phyloP scores from a whole-genome alignment of 257 asterid genomes.

The Fraxinus pennsylvanica region DNA sequence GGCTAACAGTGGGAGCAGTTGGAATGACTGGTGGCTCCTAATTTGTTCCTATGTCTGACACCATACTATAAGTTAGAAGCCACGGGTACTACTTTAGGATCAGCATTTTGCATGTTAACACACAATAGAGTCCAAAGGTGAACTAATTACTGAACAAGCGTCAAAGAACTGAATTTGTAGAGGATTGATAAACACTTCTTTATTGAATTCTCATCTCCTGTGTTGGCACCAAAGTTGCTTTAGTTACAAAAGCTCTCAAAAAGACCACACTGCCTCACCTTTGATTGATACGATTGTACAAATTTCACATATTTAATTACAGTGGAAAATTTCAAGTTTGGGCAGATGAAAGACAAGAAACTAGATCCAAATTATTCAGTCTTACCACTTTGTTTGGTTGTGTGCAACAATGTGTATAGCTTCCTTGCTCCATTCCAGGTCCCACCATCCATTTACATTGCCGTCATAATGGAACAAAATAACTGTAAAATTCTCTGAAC shows the following conservation, averaged over 20 bases:
- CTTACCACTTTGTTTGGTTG: constrained; percentile 95
- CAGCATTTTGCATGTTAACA: constrained; percentile 11
- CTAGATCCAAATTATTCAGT: constrained; percentile 1
- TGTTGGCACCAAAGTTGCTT: constrained; percentile 2
- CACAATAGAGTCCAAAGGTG: neutral
- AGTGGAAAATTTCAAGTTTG: neutral
- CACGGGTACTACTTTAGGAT: neutral
- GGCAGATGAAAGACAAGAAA: constrained; percentile 17
- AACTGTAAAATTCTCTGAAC: constrained; percentile 80
- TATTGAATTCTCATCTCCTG: neutral
- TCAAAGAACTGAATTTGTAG: neutral
- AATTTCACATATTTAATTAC: constrained; percentile 11
- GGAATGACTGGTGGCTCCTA: neutral
- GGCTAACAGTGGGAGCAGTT: neutral
- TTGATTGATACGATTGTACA: neutral
- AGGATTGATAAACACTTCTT: neutral
- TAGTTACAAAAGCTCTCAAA: neutral
- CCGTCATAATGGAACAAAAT: constrained; percentile 93
- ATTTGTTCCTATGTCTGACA: neutral
- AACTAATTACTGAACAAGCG: neutral
- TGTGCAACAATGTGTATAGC: constrained; percentile 87
- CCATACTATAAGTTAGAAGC: neutral
- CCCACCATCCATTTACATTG: constrained; percentile 86
- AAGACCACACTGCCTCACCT: no score
- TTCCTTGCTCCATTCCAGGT: constrained; percentile 78